Evolutionary conservation across 2,329 filamentous ascomycete species (phyloP).

Genomic region (Epichloe hybrida): DNA sequence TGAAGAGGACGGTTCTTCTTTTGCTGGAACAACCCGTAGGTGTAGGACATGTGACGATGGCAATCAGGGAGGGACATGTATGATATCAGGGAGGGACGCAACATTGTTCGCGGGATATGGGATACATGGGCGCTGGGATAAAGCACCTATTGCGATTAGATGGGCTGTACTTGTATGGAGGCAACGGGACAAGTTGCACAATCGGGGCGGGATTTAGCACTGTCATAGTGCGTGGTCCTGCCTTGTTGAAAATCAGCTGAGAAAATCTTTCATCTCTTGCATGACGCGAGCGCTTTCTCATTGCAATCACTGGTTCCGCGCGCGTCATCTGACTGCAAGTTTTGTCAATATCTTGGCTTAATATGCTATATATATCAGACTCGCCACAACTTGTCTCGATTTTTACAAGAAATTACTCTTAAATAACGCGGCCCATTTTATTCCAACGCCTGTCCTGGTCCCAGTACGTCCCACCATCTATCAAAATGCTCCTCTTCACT

Average conservation of each 20-base stretch:
- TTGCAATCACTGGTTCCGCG: not conserved
- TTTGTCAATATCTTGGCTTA: too few relatives aligned
- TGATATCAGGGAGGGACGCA: constrained; percentile 1
- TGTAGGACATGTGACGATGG: not conserved
- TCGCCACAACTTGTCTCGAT: not conserved
- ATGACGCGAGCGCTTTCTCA: not conserved
- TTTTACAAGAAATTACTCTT: not conserved
- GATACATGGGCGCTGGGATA: not conserved
- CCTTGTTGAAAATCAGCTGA: not conserved
- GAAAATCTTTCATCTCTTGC: not conserved
- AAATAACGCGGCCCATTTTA: constrained; percentile 2
- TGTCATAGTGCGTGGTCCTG: not conserved
- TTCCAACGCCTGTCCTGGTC: constrained; percentile 8
- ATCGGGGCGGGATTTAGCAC: not conserved
- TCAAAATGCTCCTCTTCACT: constrained; percentile 2
- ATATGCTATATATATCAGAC: too few relatives aligned
- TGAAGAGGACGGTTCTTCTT: not conserved
- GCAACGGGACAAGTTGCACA: not conserved
- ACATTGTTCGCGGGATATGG: not conserved
- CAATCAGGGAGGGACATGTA: not conserved
- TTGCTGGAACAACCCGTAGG: too few relatives aligned
- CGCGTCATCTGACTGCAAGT: too few relatives aligned
- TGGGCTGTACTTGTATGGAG: constrained; percentile 1
- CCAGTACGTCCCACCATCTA: constrained; percentile 1
- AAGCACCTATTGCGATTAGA: not conserved